These are phyloP conservation scores for Diaporthe batatas DNA, from an alignment of 2,329 filamentous ascomycete species.

Conservation along the genomic window DNA sequence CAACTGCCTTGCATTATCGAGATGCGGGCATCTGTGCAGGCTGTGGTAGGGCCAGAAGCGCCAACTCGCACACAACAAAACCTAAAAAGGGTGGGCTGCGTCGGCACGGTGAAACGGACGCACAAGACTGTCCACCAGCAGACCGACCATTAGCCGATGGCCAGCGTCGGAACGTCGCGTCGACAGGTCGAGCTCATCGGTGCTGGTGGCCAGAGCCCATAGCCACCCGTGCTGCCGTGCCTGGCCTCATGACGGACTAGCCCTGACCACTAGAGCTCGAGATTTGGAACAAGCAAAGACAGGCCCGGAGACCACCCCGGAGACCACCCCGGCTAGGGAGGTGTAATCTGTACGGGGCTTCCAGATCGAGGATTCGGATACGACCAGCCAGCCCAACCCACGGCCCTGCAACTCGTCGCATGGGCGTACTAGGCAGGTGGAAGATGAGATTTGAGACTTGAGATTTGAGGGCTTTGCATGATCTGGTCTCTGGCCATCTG, in stretches of 20 bases:
- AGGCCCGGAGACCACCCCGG: conserved; percentile 12
- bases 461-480: conserved; percentile 29
- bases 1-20: conserved; percentile 23
- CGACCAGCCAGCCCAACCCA: conserved; percentile 4
- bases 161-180: neutral
- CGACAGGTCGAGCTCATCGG: neutral
- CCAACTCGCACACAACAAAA: conserved; percentile 21
- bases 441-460: conserved; percentile 10
- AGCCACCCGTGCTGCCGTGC: conserved; percentile 1
- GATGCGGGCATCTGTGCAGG: neutral
- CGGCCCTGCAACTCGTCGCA: conserved; percentile 1
- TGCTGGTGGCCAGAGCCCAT: neutral
- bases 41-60: neutral
- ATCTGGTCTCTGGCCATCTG: conserved; percentile 29
- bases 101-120: conserved; percentile 7
- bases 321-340: neutral
- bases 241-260: conserved; percentile 13
- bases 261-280: conserved; percentile 1
- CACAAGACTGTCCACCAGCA: neutral
- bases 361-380: conserved; percentile 23
- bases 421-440: conserved; percentile 26
- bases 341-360: neutral
- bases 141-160: neutral
- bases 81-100: conserved; percentile 1
- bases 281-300: conserved; percentile 30